Base-by-base conservation (phyloP, 768 basidiomycete genomes). In the Suillus alpinus region DNA sequence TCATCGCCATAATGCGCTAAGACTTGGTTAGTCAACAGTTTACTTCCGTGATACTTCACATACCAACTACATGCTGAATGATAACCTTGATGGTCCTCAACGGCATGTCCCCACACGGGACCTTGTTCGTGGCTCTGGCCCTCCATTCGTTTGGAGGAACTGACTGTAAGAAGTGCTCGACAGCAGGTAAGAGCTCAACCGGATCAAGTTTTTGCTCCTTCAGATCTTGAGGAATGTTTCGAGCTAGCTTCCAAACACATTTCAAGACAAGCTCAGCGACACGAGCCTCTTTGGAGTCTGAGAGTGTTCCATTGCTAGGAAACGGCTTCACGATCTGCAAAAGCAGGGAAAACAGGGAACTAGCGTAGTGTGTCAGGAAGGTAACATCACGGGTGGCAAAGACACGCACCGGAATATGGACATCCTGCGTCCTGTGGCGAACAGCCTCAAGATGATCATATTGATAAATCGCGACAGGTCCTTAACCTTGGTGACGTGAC, bases 91-190 rank as follows among this genome's bases (percentile, higher is more conserved):
- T 92, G 2, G 97, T 98, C 63, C 97, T 82, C 60, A 99, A 75
- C 2, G 97, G 97, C 95, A 98, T 95, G 69, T 99, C 97, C 29
- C 95, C 95, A 69, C 95, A 91, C 3, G 97, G 95, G 1, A 98
- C 86, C 64, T 89, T 91, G 70, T 92, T 94, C 0, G 88, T 89
- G 10, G 94, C 92, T 63, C 97, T 81, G 13, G 91, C 88, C 57
- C 96, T 86, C 94, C 95, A 99, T 73, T 97, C 95, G 63, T 94
- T 95, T 1, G 97, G 97, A 50, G 94, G 91, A 32, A 98, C 88
- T 1, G 89, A 92, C 69, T 94, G 90, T 53, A 98, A 73, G 76
- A 99, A 98, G 63, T 92, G 87, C 71, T 99, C 97, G 63, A 99
- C 89, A 5, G 95, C 90, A 16, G 89, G 89, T 70, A 98, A 90